Evolutionary conservation across 176 grass and related monocot genomes (phyloP), one percentile per base, ranked within the genome.

Genomic region (Raddia guianensis): DNA sequence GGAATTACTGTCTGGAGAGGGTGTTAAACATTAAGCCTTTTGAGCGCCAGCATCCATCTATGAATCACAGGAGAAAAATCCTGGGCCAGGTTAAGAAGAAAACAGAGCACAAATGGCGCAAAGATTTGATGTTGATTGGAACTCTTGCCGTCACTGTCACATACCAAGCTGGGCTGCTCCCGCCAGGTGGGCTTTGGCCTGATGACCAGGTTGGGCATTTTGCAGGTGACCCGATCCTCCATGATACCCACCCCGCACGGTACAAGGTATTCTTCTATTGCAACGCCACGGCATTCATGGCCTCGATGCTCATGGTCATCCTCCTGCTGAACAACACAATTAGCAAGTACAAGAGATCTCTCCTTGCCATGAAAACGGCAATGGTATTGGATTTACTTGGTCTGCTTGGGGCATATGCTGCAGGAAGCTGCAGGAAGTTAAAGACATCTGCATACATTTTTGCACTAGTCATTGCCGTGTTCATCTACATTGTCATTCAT

Each of bases 141-240:
- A 92, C 87, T 13, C 67, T 92, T 5, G 86, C 90, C 19, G 64
- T 79, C 19, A 89, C 70, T 18, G 75, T 86, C 35, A 92, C 86
- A 66, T 92, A 83, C 63, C 90, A 92, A 74, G 86, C 86, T 4
- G 90, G 86, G 5, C 79, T 92, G 75, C 79, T 88, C 64, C 90
- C 86, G 0, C 86, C 90, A 9, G 83, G 90, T 18, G 90, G 86
- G 1, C 16, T 86, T 37, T 89, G 90, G 86, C 74, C 79, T 45
- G 86, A 89, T 52, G 68, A 86, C 37, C 1, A 0, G 2, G 67
- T 63, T 53, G 20, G 12, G 9, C 47, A 56, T 80, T 64, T 89
- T 43, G 60, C 82, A 1, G 81, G 89, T 10, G 52, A 74, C 4
- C 75, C 88, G 12, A 63, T 90, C 68, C 64, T 90, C 48, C 88